Conservation (phyloP, 257 asterid species). For the Ocimum tenuiflorum region DNA sequence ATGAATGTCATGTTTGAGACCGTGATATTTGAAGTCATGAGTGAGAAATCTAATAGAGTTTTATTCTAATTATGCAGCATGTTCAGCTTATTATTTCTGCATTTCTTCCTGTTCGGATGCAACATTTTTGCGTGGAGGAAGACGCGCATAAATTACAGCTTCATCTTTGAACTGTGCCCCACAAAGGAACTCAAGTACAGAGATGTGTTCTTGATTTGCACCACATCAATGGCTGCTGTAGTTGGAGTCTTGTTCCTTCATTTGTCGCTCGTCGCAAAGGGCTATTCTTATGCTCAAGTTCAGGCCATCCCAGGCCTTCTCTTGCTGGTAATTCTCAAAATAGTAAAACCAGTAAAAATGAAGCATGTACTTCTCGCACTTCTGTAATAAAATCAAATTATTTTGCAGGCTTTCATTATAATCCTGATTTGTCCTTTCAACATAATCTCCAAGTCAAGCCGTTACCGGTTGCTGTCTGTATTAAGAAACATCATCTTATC, state of each 20-base stretch:
- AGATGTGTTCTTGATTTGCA: constrained; percentile 80
- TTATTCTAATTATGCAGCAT: constrained; percentile 54
- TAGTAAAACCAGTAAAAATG: background rate
- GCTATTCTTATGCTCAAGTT: constrained; percentile 52
- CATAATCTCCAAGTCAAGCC: constrained; percentile 72
- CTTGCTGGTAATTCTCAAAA: constrained; percentile 42
- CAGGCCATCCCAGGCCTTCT: constrained; percentile 77
- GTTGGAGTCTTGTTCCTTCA: constrained; percentile 72
- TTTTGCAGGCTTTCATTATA: constrained; percentile 42
- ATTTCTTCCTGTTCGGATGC: constrained; percentile 77
- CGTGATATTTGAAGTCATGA: background rate
- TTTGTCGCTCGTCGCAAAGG: constrained; percentile 59
- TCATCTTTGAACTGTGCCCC: constrained; percentile 71
- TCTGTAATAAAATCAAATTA: background rate
- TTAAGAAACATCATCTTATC: constrained; percentile 63
- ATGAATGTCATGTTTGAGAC: background rate
- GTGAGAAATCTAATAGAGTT: background rate
- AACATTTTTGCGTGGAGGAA: constrained; percentile 89
- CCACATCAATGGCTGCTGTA: constrained; percentile 70
- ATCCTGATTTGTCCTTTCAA: constrained; percentile 72
- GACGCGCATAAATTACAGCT: constrained; percentile 77
- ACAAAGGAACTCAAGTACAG: constrained; percentile 74
- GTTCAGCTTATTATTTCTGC: constrained; percentile 82
- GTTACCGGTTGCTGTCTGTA: constrained; percentile 57
- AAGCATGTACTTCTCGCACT: background rate